Conservation (phyloP, 495 filamentous ascomycete species). For the Penicillium bovifimosum region DNA sequence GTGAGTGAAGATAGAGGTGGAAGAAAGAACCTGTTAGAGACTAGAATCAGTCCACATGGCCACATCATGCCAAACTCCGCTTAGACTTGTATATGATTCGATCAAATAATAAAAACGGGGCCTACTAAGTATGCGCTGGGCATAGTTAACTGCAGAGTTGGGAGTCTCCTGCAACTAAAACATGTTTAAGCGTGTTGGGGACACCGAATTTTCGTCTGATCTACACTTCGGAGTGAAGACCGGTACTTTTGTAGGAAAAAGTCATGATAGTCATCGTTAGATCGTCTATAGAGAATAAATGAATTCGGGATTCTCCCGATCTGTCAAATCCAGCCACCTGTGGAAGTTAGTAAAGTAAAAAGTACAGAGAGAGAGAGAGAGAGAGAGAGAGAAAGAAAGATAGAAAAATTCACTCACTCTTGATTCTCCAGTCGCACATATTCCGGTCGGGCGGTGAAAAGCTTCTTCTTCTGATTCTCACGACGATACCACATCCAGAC, state of each 20-base stretch:
- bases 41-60: background rate
- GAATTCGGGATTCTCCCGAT: conserved; percentile 42
- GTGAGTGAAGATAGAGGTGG: too few species aligned
- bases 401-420: conserved; percentile 51
- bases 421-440: conserved; percentile 65
- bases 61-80: background rate
- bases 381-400: too few species aligned
- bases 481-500: conserved; percentile 57
- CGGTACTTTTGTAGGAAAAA: too few species aligned
- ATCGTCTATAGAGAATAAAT: conserved; percentile 28
- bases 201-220: conserved; percentile 1
- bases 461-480: conserved; percentile 58
- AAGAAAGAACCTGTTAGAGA: too few species aligned
- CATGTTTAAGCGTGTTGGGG: background rate
- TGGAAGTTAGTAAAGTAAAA: too few species aligned
- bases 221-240: background rate
- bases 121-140: background rate
- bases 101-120: background rate
- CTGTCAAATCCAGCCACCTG: conserved; percentile 53
- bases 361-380: too few species aligned
- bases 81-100: background rate
- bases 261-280: too few species aligned
- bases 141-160: background rate
- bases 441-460: conserved; percentile 45
- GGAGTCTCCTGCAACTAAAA: background rate